Evolutionary conservation across 2,329 filamentous ascomycete genomes (phyloP).

Genomic region (Fonsecaea multimorphosa): DNA sequence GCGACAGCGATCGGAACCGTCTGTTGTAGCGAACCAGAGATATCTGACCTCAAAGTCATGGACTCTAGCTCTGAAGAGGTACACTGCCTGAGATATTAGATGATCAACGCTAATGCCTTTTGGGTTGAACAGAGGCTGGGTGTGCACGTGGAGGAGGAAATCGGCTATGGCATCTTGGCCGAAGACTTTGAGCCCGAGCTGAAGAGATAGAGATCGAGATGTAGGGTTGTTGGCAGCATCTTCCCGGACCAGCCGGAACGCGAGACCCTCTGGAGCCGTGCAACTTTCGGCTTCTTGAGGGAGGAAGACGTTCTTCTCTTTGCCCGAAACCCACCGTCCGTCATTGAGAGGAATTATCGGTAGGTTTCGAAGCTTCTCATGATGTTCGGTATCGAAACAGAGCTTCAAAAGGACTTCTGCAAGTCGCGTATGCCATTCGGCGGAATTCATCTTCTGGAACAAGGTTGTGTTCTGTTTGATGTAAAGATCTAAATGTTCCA

Average conservation of each 20-base stretch:
- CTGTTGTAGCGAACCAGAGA: slow-evolving; percentile 10
- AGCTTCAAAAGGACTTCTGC: slow-evolving; percentile 19
- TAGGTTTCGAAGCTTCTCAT: slow-evolving; percentile 11
- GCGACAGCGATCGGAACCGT: slow-evolving; percentile 7
- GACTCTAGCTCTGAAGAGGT: slow-evolving; percentile 13
- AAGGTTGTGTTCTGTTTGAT: background rate
- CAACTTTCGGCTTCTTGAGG: slow-evolving; percentile 15
- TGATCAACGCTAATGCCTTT: background rate
- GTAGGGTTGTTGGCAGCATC: slow-evolving; percentile 17
- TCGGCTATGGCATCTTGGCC: slow-evolving; percentile 9
- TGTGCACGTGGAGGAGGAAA: slow-evolving; percentile 9
- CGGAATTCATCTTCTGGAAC: slow-evolving; percentile 6
- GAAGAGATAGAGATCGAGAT: slow-evolving; percentile 13
- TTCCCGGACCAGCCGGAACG: slow-evolving; percentile 9
- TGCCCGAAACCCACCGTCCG: slow-evolving; percentile 14
- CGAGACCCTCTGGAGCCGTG: slow-evolving; percentile 5
- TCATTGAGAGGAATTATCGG: slow-evolving; percentile 19
- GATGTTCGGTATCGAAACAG: slow-evolving; percentile 6
- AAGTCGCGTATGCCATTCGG: slow-evolving; percentile 14
- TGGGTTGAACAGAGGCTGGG: slow-evolving; percentile 7
- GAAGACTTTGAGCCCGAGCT: slow-evolving; percentile 17
- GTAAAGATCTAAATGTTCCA: slow-evolving; percentile 10
- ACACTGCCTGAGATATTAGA: slow-evolving; percentile 14
- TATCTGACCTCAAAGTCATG: slow-evolving; percentile 14
- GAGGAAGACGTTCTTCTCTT: slow-evolving; percentile 9